Percentiles rank a stretch among this genome's conserved stretches.
Conservation (phyloP, 768 basidiomycete species). For the Russula brevipes region DNA sequence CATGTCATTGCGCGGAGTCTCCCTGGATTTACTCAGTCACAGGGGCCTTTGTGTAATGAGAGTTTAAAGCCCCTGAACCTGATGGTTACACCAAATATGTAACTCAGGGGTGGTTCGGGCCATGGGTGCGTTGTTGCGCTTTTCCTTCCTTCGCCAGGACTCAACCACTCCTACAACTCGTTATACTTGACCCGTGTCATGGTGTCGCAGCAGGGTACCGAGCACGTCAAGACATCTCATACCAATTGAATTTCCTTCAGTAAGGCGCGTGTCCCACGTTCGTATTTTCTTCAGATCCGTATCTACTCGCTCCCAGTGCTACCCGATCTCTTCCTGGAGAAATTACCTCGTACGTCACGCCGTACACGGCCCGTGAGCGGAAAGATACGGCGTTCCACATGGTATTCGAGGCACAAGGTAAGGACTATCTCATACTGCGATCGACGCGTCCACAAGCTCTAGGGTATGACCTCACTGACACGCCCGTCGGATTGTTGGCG, state of each 20-base stretch:
- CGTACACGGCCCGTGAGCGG: constrained; percentile 35
- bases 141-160: no score
- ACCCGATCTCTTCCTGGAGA: constrained; percentile 27
- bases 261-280: constrained; percentile 15
- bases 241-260: constrained; percentile 33
- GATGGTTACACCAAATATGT: constrained; percentile 35
- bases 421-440: constrained; percentile 40
- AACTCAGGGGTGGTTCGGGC: constrained; percentile 48
- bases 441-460: constrained; percentile 31
- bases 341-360: constrained; percentile 31
- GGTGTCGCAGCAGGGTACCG: constrained; percentile 25
- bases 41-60: constrained; percentile 12
- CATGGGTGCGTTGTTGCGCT: background rate
- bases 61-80: constrained; percentile 26
- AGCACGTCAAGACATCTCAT: constrained; percentile 32
- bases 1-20: constrained; percentile 31
- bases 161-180: no score
- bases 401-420: constrained; percentile 31
- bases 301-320: constrained; percentile 17
- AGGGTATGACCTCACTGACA: constrained; percentile 51
- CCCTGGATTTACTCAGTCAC: constrained; percentile 31
- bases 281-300: no score
- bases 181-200: constrained; percentile 30
- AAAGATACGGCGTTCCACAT: constrained; percentile 32
- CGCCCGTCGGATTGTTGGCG: constrained; percentile 42